Percentiles rank a stretch among this genome's conserved stretches.
Conservation (phyloP, 345 rosid genomes). For the Dimocarpus longan region DNA sequence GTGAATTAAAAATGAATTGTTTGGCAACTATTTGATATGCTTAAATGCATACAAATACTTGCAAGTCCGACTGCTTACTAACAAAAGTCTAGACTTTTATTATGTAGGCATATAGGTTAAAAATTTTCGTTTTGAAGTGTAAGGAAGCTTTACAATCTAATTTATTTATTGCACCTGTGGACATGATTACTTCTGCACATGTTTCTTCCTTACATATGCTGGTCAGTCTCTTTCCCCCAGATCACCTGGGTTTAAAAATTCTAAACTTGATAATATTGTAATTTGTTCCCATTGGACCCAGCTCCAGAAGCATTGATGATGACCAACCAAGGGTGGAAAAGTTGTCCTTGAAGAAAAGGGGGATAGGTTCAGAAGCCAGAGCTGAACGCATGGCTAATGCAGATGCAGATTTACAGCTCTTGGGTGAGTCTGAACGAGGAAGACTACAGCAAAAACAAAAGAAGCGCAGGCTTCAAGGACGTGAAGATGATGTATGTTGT, state of each 20-base stretch:
- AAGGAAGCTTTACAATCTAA: neutral
- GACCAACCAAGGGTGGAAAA: conserved; percentile 78
- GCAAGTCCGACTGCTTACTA: neutral
- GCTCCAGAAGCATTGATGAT: conserved; percentile 51
- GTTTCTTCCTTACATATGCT: neutral
- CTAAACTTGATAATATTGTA: conserved; percentile 11
- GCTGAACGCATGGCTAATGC: conserved; percentile 75
- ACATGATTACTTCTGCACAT: neutral
- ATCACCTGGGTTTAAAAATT: neutral
- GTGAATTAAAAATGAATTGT: neutral
- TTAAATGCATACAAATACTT: neutral
- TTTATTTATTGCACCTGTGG: neutral
- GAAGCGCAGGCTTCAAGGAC: conserved; percentile 87
- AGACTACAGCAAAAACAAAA: conserved; percentile 83
- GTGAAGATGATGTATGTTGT: conserved; percentile 83
- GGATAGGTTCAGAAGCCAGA: conserved; percentile 91
- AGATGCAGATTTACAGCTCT: conserved; percentile 78
- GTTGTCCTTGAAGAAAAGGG: conserved; percentile 82
- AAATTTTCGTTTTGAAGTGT: neutral
- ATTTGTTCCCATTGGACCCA: conserved; percentile 41
- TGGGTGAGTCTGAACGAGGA: conserved; percentile 72
- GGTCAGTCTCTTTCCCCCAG: neutral
- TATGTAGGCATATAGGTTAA: neutral
- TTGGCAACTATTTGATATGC: neutral
- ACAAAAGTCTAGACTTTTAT: neutral